These are phyloP conservation scores for Trichoderma endophyticum DNA, from an alignment of 2,329 filamentous ascomycete genomes.

Conservation along the genomic window DNA sequence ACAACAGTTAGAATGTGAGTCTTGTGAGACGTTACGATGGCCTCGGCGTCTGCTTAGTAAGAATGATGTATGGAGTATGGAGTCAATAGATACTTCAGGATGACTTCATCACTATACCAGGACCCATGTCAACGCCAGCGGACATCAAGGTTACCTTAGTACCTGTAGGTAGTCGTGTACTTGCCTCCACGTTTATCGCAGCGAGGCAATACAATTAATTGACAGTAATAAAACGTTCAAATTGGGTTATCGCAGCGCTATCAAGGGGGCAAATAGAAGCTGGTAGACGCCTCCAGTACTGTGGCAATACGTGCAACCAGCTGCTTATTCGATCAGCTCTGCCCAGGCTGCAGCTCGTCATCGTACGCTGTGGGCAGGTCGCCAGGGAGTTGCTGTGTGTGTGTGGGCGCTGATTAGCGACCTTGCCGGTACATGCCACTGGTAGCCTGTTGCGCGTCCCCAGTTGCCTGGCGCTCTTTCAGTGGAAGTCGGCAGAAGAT, in stretches of 20 bases:
- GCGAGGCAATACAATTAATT: neutral
- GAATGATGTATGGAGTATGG: neutral
- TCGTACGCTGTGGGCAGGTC: neutral
- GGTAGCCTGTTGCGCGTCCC: conserved; percentile 20
- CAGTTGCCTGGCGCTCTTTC: conserved; percentile 21
- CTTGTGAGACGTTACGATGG: neutral
- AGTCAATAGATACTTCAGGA: neutral
- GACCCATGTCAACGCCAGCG: neutral
- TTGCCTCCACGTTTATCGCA: neutral
- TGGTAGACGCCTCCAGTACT: neutral
- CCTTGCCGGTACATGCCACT: neutral
- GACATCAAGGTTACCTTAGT: neutral
- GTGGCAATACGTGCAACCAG: neutral
- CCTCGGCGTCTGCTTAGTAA: neutral
- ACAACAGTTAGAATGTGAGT: neutral
- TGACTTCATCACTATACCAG: neutral
- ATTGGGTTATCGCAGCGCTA: neutral
- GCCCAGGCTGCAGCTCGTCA: conserved; percentile 11
- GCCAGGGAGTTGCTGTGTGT: neutral
- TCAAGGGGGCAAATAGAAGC: neutral
- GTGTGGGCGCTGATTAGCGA: neutral
- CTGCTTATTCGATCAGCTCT: conserved; percentile 1
- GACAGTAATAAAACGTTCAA: neutral
- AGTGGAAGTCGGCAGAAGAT: conserved; percentile 34
- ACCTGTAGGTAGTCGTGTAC: neutral